Conservation (phyloP, 2,329 filamentous ascomycete genomes). For the Hypoxylon sp. region DNA sequence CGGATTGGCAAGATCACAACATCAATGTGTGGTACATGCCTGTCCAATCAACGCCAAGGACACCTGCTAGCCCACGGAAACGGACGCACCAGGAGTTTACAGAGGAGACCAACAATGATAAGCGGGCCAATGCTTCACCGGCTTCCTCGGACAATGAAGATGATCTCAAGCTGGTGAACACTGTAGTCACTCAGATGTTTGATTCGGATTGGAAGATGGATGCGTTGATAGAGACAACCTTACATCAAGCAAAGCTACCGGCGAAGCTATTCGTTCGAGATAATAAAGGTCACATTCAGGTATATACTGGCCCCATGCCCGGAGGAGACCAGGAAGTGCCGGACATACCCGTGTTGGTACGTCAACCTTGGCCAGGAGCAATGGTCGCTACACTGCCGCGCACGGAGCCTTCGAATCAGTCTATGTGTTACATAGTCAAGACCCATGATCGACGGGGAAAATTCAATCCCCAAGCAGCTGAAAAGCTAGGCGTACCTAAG, state of each 20-base stretch:
- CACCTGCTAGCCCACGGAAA: constrained; percentile 53
- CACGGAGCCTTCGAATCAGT: constrained; percentile 74
- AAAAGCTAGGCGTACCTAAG: constrained; percentile 72
- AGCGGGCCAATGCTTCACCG: background rate
- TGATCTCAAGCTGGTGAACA: constrained; percentile 68
- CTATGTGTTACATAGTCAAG: constrained; percentile 90
- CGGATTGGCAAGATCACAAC: constrained; percentile 81
- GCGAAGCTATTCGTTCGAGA: constrained; percentile 79
- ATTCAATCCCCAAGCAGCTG: constrained; percentile 78
- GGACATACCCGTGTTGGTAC: constrained; percentile 79
- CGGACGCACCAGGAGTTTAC: constrained; percentile 63
- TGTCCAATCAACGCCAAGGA: constrained; percentile 56
- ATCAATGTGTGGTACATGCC: constrained; percentile 90
- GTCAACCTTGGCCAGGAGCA: constrained; percentile 84
- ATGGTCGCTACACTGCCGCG: constrained; percentile 75
- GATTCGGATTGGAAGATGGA: constrained; percentile 82
- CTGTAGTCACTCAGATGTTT: constrained; percentile 83
- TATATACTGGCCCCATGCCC: constrained; percentile 78
- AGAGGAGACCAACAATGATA: constrained; percentile 12
- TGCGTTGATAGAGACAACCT: constrained; percentile 74
- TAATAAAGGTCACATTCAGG: constrained; percentile 73
- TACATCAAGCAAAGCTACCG: constrained; percentile 77
- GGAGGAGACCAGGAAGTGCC: constrained; percentile 65
- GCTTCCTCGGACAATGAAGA: constrained; percentile 53
- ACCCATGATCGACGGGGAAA: constrained; percentile 83